phyloP scores from a whole-genome alignment of 2,329 filamentous ascomycete genomes.

The Lanzia echinophila region DNA sequence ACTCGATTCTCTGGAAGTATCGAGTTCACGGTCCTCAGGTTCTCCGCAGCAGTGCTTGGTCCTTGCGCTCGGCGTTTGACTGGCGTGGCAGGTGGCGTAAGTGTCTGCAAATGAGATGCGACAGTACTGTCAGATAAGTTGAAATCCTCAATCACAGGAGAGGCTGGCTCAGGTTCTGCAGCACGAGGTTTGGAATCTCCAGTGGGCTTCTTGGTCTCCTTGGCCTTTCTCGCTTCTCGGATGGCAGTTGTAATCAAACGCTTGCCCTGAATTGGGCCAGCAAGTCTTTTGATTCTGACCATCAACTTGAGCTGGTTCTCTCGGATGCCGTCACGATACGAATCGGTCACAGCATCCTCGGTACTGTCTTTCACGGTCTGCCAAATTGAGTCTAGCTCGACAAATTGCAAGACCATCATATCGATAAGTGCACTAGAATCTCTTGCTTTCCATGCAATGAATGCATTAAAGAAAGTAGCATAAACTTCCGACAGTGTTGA shows the following conservation, averaged over 20 bases:
- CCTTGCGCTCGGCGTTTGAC: slow-evolving; percentile 18
- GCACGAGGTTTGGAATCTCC: slow-evolving; percentile 67
- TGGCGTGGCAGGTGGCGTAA: slow-evolving; percentile 49
- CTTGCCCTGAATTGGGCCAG: slow-evolving; percentile 64
- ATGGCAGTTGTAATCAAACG: slow-evolving; percentile 70
- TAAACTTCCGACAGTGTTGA: slow-evolving; percentile 63
- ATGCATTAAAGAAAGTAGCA: slow-evolving; percentile 68
- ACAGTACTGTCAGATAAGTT: slow-evolving; percentile 36
- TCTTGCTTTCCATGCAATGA: slow-evolving; percentile 77
- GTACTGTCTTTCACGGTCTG: slow-evolving; percentile 75
- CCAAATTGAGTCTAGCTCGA: slow-evolving; percentile 77
- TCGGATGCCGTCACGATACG: slow-evolving; percentile 74
- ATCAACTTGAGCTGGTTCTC: slow-evolving; percentile 76
- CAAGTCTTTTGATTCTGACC: slow-evolving; percentile 71
- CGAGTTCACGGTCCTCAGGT: slow-evolving; percentile 34
- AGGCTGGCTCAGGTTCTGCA: slow-evolving; percentile 31
- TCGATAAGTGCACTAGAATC: slow-evolving; percentile 73
- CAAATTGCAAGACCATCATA: slow-evolving; percentile 81
- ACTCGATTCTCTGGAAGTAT: slow-evolving; percentile 65
- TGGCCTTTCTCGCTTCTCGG: slow-evolving; percentile 59
- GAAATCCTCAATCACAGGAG: slow-evolving; percentile 36
- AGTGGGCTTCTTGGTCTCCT: slow-evolving; percentile 56
- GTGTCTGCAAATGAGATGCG: slow-evolving; percentile 39
- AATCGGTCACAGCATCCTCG: slow-evolving; percentile 62
- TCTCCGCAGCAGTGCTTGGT: slow-evolving; percentile 22